Evolutionary conservation across 1,139 yeast species (phyloP), one percentile per base, ranked within the genome.

Genomic region (Candida sp.): DNA sequence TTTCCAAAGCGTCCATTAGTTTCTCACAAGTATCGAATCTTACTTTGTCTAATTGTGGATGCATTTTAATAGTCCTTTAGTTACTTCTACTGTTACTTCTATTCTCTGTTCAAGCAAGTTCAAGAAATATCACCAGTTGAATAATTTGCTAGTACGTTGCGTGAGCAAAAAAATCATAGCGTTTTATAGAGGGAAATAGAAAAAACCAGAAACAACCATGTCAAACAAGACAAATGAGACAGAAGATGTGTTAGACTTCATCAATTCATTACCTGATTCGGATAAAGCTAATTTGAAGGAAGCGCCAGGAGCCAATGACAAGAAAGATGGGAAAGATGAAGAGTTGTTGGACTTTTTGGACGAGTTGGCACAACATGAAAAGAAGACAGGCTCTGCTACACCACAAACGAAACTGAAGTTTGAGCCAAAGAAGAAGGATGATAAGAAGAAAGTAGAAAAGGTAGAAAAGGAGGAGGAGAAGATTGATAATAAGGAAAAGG

Each of bases 271-370:
- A 39, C 97, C 96, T 8, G 89, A 84, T 47, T 77, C 81, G 30
- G 73, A 74, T 46, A 49, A 66, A n/a, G 59, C 58, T 21, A 22
- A 75, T 15, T 68, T 73, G 8, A 61, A 59, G 33, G 44, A 47
- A 30, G 45, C 49, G 40, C n/a, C 5, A 5, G 5, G 5, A 12
- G 53, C 52, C 27, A 52, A 49, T 27, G 58, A 49, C 33, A 58
- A 38, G 8, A 43, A 57, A 38, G 58, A 58, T 5, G 78, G 75
- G 40, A 75, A 78, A 38, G 81, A 81, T 47, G 86, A 82, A 32
- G 97, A 91, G 52, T 82, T 93, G 38, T 70, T 91, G 57, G 96
- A 88, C 33, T 91, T 93, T 56, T 70, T 93, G 49, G 97, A 91
- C 59, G 95, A 91, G 58, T 70, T 93, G 51, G 88, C 81, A 27